These are phyloP conservation scores for Skeletonema menzelii DNA, from an alignment of 108 stramenopile genomes.

Conservation along the genomic window DNA sequence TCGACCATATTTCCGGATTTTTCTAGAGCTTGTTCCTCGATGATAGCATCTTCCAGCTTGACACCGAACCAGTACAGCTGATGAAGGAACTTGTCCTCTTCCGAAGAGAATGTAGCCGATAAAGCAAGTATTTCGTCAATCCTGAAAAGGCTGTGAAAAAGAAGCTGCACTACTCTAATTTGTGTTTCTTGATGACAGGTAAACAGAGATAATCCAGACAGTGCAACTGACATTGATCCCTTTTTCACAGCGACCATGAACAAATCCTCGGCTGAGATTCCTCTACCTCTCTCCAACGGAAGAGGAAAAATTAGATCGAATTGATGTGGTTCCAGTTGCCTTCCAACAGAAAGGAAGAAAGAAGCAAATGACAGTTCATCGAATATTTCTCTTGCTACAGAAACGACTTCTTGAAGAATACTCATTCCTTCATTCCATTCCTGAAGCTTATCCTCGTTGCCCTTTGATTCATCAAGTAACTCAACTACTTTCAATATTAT, in stretches of 20 bases:
- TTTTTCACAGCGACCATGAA: constrained; percentile 20
- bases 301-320: constrained; percentile 54
- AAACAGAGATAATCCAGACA: constrained; percentile 50
- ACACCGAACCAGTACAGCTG: constrained; percentile 55
- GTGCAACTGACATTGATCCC: constrained; percentile 44
- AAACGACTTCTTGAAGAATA: constrained; percentile 23
- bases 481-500: constrained; percentile 43
- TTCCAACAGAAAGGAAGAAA: constrained; percentile 48
- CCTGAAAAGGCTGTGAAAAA: constrained; percentile 41
- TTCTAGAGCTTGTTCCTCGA: constrained; percentile 13
- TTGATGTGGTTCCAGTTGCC: constrained; percentile 53
- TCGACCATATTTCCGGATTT: not conserved
- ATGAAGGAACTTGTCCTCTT: constrained; percentile 44
- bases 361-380: constrained; percentile 31
- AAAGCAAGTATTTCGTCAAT: constrained; percentile 23
- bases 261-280: constrained; percentile 37
- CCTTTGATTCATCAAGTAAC: constrained; percentile 17
- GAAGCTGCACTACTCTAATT: constrained; percentile 29
- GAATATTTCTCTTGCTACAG: constrained; percentile 15
- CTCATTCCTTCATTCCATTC: constrained; percentile 27
- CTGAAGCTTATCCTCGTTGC: not conserved
- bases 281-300: constrained; percentile 2
- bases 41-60: constrained; percentile 53
- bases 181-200: constrained; percentile 30
- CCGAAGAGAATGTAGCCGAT: constrained; percentile 12